These are phyloP conservation scores for Turritis glabra DNA, from an alignment of 345 rosid genomes.

Conservation along the genomic window DNA sequence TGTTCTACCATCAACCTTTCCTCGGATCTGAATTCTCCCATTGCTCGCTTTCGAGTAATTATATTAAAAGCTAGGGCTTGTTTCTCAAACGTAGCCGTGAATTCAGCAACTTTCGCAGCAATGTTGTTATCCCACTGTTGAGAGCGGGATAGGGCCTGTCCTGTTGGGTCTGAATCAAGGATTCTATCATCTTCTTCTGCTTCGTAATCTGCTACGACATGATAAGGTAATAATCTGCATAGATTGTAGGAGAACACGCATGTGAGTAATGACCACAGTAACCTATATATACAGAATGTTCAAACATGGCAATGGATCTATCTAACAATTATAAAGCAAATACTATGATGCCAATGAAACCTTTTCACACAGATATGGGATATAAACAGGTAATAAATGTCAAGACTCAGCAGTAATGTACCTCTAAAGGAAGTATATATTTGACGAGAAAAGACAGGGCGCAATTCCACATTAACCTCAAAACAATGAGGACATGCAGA, in stretches of 20 bases:
- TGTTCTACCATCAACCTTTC: slow-evolving; percentile 95
- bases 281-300: background rate
- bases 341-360: background rate
- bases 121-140: slow-evolving; percentile 97
- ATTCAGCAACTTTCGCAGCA: slow-evolving; percentile 92
- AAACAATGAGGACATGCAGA: background rate
- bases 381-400: too few species aligned
- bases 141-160: slow-evolving; percentile 82
- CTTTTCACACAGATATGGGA: background rate
- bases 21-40: slow-evolving; percentile 86
- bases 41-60: slow-evolving; percentile 66
- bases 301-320: slow-evolving; percentile 13
- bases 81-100: slow-evolving; percentile 91
- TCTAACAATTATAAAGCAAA: background rate
- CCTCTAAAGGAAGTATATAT: background rate
- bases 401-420: background rate
- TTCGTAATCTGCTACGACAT: slow-evolving; percentile 94
- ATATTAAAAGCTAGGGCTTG: slow-evolving; percentile 93
- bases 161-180: slow-evolving; percentile 96
- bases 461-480: background rate
- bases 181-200: slow-evolving; percentile 98
- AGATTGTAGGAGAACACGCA: slow-evolving; percentile 14
- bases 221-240: slow-evolving; percentile 87
- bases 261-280: slow-evolving; percentile 5
- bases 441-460: background rate